Conservation (phyloP, 805 yeast species). For the Torulaspora delbrueckii region DNA sequence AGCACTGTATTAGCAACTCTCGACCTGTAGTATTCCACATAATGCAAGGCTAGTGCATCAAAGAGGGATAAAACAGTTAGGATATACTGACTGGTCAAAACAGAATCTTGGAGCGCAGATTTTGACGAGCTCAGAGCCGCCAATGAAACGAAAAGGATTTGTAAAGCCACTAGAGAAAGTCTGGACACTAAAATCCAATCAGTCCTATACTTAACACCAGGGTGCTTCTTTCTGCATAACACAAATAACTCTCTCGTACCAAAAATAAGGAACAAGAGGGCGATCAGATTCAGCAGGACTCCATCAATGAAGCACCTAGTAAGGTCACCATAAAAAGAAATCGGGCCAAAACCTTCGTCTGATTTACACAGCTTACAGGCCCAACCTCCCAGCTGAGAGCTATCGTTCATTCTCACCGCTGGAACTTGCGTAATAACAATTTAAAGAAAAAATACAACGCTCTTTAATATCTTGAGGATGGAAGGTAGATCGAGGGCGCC, state of each 20-base stretch:
- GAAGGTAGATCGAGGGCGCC: background rate
- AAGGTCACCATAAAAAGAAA: slow-evolving; percentile 48
- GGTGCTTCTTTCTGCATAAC: slow-evolving; percentile 22
- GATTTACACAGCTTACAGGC: slow-evolving; percentile 28
- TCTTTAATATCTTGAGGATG: background rate
- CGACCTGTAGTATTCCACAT: slow-evolving; percentile 64
- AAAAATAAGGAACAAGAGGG: slow-evolving; percentile 40
- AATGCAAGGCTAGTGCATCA: slow-evolving; percentile 56
- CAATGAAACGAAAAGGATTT: slow-evolving; percentile 30
- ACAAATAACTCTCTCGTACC: slow-evolving; percentile 40
- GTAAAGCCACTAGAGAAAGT: slow-evolving; percentile 32
- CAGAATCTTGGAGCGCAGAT: slow-evolving; percentile 17
- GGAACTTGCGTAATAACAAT: background rate
- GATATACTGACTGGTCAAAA: slow-evolving; percentile 22
- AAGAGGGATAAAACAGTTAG: slow-evolving; percentile 38
- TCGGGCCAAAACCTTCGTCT: slow-evolving; percentile 42
- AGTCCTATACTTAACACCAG: slow-evolving; percentile 36
- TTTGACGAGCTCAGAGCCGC: slow-evolving; percentile 23
- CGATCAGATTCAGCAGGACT: slow-evolving; percentile 39
- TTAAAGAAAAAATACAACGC: background rate
- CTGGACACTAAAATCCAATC: slow-evolving; percentile 38
- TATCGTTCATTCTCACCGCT: slow-evolving; percentile 2
- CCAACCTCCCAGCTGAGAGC: slow-evolving; percentile 6
- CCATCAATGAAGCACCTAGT: slow-evolving; percentile 60
- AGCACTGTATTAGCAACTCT: slow-evolving; percentile 62